Conservation (phyloP, 1,139 yeast genomes). For the Pneumocystis wakefieldiae region DNA sequence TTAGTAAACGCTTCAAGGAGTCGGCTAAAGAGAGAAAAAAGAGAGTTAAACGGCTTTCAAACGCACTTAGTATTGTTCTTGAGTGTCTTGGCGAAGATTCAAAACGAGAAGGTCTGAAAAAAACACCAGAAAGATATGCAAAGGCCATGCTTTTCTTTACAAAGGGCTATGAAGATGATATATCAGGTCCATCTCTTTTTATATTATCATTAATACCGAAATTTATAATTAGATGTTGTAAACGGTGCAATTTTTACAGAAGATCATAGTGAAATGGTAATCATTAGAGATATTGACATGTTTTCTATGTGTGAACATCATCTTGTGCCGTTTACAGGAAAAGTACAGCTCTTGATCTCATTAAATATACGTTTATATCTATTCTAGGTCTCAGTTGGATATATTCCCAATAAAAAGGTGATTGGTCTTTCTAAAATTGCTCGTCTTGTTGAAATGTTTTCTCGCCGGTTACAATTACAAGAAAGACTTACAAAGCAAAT, state of each 20-base stretch:
- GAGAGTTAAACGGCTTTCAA: slow-evolving; percentile 64
- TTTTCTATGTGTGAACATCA: slow-evolving; percentile 94
- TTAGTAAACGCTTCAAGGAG: neutral
- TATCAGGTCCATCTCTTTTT: slow-evolving; percentile 13
- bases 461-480: slow-evolving; percentile 90
- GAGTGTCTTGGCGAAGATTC: slow-evolving; percentile 86
- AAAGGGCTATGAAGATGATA: slow-evolving; percentile 86
- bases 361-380: neutral
- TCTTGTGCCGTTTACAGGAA: slow-evolving; percentile 86
- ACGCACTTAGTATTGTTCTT: slow-evolving; percentile 68
- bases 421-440: slow-evolving; percentile 88
- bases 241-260: slow-evolving; percentile 94
- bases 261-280: slow-evolving; percentile 98
- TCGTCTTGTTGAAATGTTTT: slow-evolving; percentile 89
- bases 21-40: slow-evolving; percentile 17
- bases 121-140: slow-evolving; percentile 93
- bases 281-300: slow-evolving; percentile 85
- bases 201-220: neutral
- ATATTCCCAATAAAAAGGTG: slow-evolving; percentile 90
- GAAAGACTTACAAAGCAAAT: slow-evolving; percentile 92
- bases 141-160: slow-evolving; percentile 92
- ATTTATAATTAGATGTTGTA: slow-evolving; percentile 47
- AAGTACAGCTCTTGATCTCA: slow-evolving; percentile 1
- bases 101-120: slow-evolving; percentile 72
- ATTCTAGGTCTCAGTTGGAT: slow-evolving; percentile 77